These are phyloP conservation scores for Citrus australasica DNA, from an alignment of 345 rosid species.

Conservation along the genomic window DNA sequence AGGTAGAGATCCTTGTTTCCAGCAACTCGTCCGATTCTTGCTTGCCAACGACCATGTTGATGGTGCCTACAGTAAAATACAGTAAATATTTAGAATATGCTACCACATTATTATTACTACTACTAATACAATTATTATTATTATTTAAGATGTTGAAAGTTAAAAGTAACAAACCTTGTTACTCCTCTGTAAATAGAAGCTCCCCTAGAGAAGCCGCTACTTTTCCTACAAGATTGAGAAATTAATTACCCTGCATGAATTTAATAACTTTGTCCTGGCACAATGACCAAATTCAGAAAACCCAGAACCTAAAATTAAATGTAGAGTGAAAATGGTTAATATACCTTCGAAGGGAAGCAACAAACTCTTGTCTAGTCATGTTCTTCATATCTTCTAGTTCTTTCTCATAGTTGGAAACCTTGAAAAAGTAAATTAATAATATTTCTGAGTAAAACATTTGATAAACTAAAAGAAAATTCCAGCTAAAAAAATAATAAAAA, in stretches of 20 bases:
- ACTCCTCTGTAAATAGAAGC: constrained; percentile 98
- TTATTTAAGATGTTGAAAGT: not conserved
- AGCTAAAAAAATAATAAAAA: not conserved
- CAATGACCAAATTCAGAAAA: not conserved
- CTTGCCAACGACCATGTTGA: constrained; percentile 99
- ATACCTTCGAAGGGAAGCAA: constrained; percentile 91
- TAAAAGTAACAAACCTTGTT: constrained; percentile 50
- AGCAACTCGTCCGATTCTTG: constrained; percentile 94
- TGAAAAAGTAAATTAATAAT: not conserved
- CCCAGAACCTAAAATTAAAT: not conserved
- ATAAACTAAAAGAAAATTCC: not conserved
- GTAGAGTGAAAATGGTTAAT: not conserved
- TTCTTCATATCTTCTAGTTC: constrained; percentile 89
- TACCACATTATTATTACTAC: not conserved
- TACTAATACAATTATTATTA: too few relatives aligned
- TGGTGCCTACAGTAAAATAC: constrained; percentile 57
- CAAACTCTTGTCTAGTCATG: constrained; percentile 93
- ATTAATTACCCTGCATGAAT: not conserved
- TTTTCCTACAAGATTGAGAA: constrained; percentile 44
- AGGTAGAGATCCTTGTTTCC: constrained; percentile 98
- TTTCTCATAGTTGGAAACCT: constrained; percentile 76
- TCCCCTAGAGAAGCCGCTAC: constrained; percentile 98
- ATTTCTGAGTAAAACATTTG: too few relatives aligned
- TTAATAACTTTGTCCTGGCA: not conserved
- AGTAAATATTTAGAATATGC: not conserved